These are phyloP conservation scores for Sporothrix mexicana DNA, from an alignment of 2,329 filamentous ascomycete species.

Conservation along the genomic window DNA sequence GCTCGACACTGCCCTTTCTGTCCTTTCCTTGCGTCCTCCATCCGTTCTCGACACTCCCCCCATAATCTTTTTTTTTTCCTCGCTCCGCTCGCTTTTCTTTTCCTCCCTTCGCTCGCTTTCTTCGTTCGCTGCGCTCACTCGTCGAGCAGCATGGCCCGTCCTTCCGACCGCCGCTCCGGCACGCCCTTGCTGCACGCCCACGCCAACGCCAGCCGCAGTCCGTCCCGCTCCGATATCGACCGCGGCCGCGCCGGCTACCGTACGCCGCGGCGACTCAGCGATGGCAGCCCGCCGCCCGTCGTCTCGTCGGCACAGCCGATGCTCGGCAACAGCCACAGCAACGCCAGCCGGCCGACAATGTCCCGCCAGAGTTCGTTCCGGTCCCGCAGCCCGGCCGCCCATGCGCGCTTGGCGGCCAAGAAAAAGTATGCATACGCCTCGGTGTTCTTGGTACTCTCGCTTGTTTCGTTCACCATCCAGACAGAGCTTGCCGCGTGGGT, in stretches of 20 bases:
- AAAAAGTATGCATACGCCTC: constrained; percentile 87
- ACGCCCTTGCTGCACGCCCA: constrained; percentile 26
- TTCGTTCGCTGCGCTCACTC: not conserved
- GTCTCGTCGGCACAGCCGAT: not conserved
- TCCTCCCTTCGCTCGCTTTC: not conserved
- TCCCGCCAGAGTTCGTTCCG: constrained; percentile 72
- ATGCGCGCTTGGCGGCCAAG: constrained; percentile 65
- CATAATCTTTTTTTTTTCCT: not conserved
- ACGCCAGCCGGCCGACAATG: not conserved
- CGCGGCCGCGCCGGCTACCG: constrained; percentile 33
- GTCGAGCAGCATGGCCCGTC: constrained; percentile 22
- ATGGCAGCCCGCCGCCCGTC: not conserved
- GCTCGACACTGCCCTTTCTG: not conserved
- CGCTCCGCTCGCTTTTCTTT: not conserved
- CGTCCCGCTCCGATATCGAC: constrained; percentile 12
- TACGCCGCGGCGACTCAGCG: constrained; percentile 10
- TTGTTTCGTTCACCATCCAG: constrained; percentile 90
- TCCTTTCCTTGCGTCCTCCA: not conserved
- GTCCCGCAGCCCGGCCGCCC: constrained; percentile 74
- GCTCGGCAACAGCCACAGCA: not conserved
- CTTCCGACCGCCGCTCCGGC: constrained; percentile 24
- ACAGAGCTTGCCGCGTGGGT: constrained; percentile 96
- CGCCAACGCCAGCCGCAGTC: not conserved
- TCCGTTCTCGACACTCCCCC: not conserved
- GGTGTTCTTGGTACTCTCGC: constrained; percentile 79